A percentile compares a stretch with the other conserved stretches of the same genome.
phyloP scores from a whole-genome alignment of 1,139 yeast species.

The Hansenula lynferdii region DNA sequence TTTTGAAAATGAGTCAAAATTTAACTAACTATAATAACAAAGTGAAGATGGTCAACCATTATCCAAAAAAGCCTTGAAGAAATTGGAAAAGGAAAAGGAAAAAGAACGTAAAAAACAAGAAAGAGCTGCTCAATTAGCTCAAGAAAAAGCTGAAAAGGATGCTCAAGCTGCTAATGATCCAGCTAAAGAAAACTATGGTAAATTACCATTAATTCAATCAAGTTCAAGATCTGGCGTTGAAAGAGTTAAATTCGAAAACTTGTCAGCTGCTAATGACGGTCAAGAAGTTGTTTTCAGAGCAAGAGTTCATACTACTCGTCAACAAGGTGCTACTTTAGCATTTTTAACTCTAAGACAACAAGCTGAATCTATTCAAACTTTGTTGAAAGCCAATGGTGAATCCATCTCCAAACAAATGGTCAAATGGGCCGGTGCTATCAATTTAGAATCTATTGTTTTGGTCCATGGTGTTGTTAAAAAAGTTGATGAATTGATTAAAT shows the following conservation, averaged over 20 bases:
- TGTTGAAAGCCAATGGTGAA: conserved; percentile 62
- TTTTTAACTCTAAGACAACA: conserved; percentile 92
- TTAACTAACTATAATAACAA: not conserved
- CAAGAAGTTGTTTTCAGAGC: conserved; percentile 84
- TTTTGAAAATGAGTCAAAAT: not conserved
- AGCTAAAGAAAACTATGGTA: conserved; percentile 87
- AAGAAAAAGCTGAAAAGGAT: conserved; percentile 79
- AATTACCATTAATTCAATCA: conserved; percentile 82
- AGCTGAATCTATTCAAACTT: conserved; percentile 73
- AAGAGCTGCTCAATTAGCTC: conserved; percentile 83
- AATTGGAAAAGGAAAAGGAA: conserved; percentile 88
- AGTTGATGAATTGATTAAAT: conserved; percentile 82
- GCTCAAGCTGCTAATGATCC: conserved; percentile 77
- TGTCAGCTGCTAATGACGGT: conserved; percentile 68
- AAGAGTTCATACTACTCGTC: conserved; percentile 87
- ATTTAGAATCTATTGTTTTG: conserved; percentile 85
- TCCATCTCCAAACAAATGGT: conserved; percentile 91
- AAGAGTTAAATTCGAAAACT: conserved; percentile 52
- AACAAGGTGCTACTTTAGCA: conserved; percentile 93
- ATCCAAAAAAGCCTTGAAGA: conserved; percentile 92
- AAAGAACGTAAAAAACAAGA: conserved; percentile 93
- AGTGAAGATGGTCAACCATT: conserved; percentile 82
- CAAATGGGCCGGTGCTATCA: conserved; percentile 87
- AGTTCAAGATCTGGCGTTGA: conserved; percentile 50
- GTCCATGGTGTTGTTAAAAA: conserved; percentile 83